Evolutionary conservation across 257 asterid species (phyloP).

Genomic region (Leonotis leonurus): DNA sequence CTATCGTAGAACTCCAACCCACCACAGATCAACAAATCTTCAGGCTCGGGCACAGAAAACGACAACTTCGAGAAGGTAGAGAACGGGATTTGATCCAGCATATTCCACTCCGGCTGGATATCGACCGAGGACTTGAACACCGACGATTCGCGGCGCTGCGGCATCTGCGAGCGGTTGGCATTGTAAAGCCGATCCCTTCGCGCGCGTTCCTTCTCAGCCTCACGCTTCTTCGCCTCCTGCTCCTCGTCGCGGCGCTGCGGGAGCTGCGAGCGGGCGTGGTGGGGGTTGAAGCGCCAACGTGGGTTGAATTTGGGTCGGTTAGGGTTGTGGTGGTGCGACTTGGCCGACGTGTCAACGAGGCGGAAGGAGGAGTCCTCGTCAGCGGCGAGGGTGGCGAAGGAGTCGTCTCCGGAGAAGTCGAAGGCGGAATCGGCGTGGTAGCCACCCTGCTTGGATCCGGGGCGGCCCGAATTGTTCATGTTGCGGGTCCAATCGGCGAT

Average conservation of each 20-base stretch:
- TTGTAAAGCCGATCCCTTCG: constrained; percentile 66
- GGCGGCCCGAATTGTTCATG: constrained; percentile 38
- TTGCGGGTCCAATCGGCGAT: constrained; percentile 92
- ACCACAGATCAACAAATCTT: constrained; percentile 77
- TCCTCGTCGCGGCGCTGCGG: constrained; percentile 98
- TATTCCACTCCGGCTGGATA: constrained; percentile 98
- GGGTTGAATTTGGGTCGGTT: constrained; percentile 82
- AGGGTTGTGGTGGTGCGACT: constrained; percentile 55
- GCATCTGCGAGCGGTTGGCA: constrained; percentile 58
- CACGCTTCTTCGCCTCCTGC: constrained; percentile 80
- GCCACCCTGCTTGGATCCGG: constrained; percentile 50
- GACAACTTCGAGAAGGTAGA: constrained; percentile 85
- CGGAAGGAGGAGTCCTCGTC: constrained; percentile 91
- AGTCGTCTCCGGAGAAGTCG: constrained; percentile 90
- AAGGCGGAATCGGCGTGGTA: constrained; percentile 74
- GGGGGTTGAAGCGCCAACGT: constrained; percentile 73
- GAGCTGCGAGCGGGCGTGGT: constrained; percentile 70
- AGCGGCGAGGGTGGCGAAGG: constrained; percentile 72
- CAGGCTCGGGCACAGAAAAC: constrained; percentile 76
- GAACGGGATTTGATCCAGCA: constrained; percentile 97
- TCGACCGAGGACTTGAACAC: constrained; percentile 89
- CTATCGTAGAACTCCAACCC: constrained; percentile 87
- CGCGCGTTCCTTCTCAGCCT: constrained; percentile 84
- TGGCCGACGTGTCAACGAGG: constrained; percentile 76
- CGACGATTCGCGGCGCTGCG: constrained; percentile 71